Percentiles rank a stretch among this genome's conserved stretches.
Conservation (phyloP, 129 eudicot species). For the Chrysanthemum makinoi region DNA sequence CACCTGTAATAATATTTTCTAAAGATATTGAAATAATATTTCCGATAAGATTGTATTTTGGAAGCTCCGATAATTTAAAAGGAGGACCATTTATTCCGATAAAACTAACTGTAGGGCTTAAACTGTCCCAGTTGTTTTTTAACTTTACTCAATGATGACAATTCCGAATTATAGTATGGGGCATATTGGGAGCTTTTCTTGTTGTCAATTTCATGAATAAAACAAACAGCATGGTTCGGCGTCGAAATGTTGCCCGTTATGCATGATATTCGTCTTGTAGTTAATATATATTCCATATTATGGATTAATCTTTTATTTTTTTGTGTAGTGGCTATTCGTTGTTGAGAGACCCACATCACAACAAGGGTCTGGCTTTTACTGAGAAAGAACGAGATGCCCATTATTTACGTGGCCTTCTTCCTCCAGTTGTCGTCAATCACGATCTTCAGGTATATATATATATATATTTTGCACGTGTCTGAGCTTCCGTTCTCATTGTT, state of each 20-base stretch:
- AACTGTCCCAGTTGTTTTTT: conserved; percentile 18
- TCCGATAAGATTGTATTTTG: not conserved
- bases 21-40: not conserved
- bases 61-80: not conserved
- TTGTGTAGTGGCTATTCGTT: conserved; percentile 77
- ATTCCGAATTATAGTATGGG: conserved; percentile 14
- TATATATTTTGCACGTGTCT: not conserved
- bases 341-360: conserved; percentile 91
- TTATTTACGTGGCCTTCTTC: conserved; percentile 96
- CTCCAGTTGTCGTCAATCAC: conserved; percentile 79
- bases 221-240: too few relatives aligned
- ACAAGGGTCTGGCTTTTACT: conserved; percentile 89
- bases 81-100: conserved; percentile 27
- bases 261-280: conserved; percentile 13
- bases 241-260: not conserved
- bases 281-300: not conserved
- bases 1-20: too few relatives aligned
- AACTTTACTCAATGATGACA: conserved; percentile 7
- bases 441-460: conserved; percentile 72
- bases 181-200: conserved; percentile 18
- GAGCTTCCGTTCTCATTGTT: not conserved
- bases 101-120: conserved; percentile 25
- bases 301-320: conserved; percentile 10
- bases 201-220: conserved; percentile 12
- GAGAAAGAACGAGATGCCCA: conserved; percentile 97